A percentile compares a stretch with the other conserved stretches of the same genome.
phyloP scores from a whole-genome alignment of 805 yeast species.

The Zygotorulaspora florentina region DNA sequence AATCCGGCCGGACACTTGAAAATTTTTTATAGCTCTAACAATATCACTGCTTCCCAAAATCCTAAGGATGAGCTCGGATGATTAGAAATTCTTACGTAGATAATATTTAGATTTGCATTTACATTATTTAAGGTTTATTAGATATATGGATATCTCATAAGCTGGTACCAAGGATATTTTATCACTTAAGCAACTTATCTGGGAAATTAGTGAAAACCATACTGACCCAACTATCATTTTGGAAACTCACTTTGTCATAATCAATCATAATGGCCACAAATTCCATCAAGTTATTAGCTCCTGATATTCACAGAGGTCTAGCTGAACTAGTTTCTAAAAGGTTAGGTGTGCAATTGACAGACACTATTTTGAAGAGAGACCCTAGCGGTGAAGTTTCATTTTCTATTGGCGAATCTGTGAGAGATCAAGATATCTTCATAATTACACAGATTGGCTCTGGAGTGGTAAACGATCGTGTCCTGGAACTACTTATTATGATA shows the following conservation, averaged over 20 bases:
- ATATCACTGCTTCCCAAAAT: too few species aligned
- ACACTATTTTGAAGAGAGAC: conserved; percentile 60
- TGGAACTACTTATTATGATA: conserved; percentile 73
- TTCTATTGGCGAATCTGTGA: conserved; percentile 73
- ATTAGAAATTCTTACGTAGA: too few species aligned
- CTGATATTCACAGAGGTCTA: conserved; percentile 62
- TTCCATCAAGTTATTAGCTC: conserved; percentile 63
- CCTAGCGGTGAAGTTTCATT: conserved; percentile 72
- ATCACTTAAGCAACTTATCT: not conserved
- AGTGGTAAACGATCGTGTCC: conserved; percentile 66
- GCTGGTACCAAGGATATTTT: not conserved
- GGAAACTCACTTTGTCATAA: too few species aligned
- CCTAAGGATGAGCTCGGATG: too few species aligned
- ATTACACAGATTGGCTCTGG: conserved; percentile 79
- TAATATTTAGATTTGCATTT: too few species aligned
- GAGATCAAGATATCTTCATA: conserved; percentile 81
- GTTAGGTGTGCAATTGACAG: conserved; percentile 56
- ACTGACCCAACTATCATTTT: too few species aligned
- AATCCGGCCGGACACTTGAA: too few species aligned
- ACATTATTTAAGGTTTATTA: not conserved
- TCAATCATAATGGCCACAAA: conserved; percentile 56
- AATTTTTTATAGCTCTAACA: too few species aligned
- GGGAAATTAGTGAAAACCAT: not conserved
- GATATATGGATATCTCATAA: not conserved
- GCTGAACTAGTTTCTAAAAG: conserved; percentile 66